Conservation (phyloP, 208 protist genomes). For the Histomonas meleagridis region DNA sequence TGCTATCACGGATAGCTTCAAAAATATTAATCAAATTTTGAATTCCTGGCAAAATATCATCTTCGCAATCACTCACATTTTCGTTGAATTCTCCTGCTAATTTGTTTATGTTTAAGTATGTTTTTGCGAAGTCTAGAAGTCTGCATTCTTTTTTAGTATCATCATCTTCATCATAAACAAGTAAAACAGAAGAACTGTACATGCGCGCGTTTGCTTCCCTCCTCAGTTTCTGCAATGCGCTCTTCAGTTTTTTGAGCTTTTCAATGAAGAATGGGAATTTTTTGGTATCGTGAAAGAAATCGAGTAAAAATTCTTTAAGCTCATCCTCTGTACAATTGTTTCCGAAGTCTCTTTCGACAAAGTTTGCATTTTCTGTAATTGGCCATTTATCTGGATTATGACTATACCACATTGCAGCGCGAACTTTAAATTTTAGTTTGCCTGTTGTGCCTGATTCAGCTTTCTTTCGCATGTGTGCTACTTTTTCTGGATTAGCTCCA, state of each 20-base stretch:
- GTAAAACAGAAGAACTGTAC: not conserved
- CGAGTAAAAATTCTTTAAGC: not conserved
- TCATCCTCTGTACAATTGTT: not conserved
- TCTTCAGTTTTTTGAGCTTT: not conserved
- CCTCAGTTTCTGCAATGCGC: not conserved
- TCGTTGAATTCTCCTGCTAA: not conserved
- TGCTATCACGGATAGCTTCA: no score
- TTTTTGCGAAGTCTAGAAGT: not conserved
- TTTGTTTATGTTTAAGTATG: not conserved
- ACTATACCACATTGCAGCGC: not conserved
- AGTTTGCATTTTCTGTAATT: not conserved
- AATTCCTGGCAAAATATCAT: not conserved
- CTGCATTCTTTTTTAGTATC: not conserved
- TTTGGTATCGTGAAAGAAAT: not conserved
- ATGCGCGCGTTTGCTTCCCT: not conserved
- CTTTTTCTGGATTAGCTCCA: not conserved
- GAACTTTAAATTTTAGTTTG: not conserved
- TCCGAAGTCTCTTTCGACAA: not conserved
- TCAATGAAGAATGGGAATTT: not conserved
- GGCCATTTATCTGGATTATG: not conserved
- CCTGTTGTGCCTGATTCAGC: not conserved
- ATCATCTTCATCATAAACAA: conserved; percentile 8
- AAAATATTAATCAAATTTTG: not conserved
- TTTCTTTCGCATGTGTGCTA: not conserved
- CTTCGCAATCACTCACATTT: not conserved